These are phyloP conservation scores for Lactarius indigo DNA, from an alignment of 768 basidiomycete species.

Conservation along the genomic window DNA sequence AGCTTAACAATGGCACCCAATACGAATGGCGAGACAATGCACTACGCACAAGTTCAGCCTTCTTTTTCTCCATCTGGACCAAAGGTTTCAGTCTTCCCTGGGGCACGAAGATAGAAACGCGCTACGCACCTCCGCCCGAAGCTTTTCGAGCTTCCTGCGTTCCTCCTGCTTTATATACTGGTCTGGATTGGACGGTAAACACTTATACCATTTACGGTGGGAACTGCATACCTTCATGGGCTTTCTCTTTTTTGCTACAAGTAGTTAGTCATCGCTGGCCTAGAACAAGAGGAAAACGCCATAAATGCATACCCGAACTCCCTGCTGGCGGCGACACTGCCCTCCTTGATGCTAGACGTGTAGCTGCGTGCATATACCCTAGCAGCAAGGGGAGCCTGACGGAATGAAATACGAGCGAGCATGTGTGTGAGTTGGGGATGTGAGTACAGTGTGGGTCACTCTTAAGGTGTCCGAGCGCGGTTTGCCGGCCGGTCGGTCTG, in stretches of 20 bases:
- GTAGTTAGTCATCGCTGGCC: not conserved
- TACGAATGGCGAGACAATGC: not conserved
- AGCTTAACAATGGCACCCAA: not conserved
- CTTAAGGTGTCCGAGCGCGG: not conserved
- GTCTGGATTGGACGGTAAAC: slow-evolving; percentile 39
- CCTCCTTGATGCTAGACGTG: slow-evolving; percentile 45
- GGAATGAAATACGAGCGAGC: slow-evolving; percentile 41
- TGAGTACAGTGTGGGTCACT: slow-evolving; percentile 9
- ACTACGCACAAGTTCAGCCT: slow-evolving; percentile 33
- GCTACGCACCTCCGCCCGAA: slow-evolving; percentile 50
- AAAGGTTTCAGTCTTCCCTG: not conserved
- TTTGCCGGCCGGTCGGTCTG: not conserved
- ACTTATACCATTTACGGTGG: slow-evolving; percentile 1
- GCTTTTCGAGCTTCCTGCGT: slow-evolving; percentile 51
- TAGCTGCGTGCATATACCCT: slow-evolving; percentile 32
- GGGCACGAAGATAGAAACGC: not conserved
- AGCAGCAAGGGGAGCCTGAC: slow-evolving; percentile 40
- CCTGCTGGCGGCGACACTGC: slow-evolving; percentile 57
- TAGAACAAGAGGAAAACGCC: slow-evolving; percentile 16
- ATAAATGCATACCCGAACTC: slow-evolving; percentile 52
- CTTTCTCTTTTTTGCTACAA: slow-evolving; percentile 67
- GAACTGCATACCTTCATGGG: slow-evolving; percentile 52
- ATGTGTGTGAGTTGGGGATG: slow-evolving; percentile 33
- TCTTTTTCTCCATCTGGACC: slow-evolving; percentile 33
- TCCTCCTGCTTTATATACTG: slow-evolving; percentile 63